Percentiles rank a stretch among this genome's conserved stretches.
Conservation (phyloP, 768 basidiomycete genomes). For the Pisolithus albus region DNA sequence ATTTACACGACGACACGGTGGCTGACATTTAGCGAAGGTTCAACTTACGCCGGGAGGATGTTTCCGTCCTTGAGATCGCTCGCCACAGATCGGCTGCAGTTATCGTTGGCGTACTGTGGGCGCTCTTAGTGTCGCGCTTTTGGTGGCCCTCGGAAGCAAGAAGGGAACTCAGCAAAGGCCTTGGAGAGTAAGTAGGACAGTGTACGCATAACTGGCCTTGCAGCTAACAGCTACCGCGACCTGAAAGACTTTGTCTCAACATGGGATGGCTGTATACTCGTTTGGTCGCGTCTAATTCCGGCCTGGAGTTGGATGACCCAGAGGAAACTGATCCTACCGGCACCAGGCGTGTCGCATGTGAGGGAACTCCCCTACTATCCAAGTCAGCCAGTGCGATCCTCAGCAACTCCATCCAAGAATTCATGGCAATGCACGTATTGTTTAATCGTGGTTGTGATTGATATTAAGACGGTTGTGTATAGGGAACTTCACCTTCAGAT, state of each 20-base stretch:
- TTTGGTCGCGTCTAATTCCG: constrained; percentile 82
- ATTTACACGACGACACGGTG: neutral
- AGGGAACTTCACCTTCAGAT: constrained; percentile 96
- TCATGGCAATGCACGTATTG: constrained; percentile 74
- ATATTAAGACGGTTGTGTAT: neutral
- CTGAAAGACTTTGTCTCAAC: constrained; percentile 78
- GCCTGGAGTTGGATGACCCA: constrained; percentile 35
- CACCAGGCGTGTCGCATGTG: constrained; percentile 14
- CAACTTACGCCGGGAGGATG: constrained; percentile 61
- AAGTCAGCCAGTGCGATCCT: constrained; percentile 38
- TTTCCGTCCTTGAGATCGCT: constrained; percentile 64
- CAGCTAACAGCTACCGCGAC: neutral
- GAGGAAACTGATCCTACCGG: constrained; percentile 4
- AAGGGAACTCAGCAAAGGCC: constrained; percentile 72
- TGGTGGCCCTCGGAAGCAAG: constrained; percentile 98
- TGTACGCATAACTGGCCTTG: neutral
- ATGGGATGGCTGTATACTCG: constrained; percentile 93
- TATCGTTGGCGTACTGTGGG: constrained; percentile 82
- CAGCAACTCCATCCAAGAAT: constrained; percentile 66
- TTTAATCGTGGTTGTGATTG: neutral
- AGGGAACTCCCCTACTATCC: constrained; percentile 27
- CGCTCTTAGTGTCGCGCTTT: constrained; percentile 75
- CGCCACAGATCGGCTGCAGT: constrained; percentile 75
- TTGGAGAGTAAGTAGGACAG: constrained; percentile 67
- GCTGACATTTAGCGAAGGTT: constrained; percentile 42